A percentile compares a stretch with the other conserved stretches of the same genome.
These are phyloP conservation scores for Schizophyllum commune DNA, from an alignment of 1,284 basidiomycete species.

Conservation along the genomic window DNA sequence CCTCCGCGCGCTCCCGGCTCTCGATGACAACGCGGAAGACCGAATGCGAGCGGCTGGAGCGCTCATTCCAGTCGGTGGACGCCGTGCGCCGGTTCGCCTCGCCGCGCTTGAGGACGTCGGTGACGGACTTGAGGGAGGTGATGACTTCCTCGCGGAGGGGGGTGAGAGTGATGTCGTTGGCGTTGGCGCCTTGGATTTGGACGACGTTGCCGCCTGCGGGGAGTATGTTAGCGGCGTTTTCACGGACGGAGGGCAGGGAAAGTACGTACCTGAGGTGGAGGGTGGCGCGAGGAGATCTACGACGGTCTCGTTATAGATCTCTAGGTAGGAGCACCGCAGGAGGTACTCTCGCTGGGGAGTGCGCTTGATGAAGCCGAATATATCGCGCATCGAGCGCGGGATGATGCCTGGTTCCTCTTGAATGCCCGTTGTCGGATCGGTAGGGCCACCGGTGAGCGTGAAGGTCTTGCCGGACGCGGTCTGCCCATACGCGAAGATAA, in stretches of 20 bases:
- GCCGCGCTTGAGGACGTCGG: slow-evolving; percentile 78
- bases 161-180: slow-evolving; percentile 51
- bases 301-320: slow-evolving; percentile 95
- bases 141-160: slow-evolving; percentile 89
- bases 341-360: slow-evolving; percentile 80
- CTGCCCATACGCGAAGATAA: slow-evolving; percentile 91
- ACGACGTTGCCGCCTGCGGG: slow-evolving; percentile 48
- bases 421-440: background rate
- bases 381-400: slow-evolving; percentile 83
- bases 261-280: slow-evolving; percentile 29
- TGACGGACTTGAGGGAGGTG: slow-evolving; percentile 80
- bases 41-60: slow-evolving; percentile 81
- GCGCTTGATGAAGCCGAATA: slow-evolving; percentile 59
- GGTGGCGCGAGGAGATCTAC: slow-evolving; percentile 80
- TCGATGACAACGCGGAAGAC: slow-evolving; percentile 88
- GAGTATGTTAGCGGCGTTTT: background rate
- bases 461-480: slow-evolving; percentile 92
- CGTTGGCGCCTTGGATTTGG: slow-evolving; percentile 63
- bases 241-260: background rate
- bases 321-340: slow-evolving; percentile 89
- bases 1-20: slow-evolving; percentile 56
- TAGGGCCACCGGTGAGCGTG: slow-evolving; percentile 75
- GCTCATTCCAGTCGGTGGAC: slow-evolving; percentile 95
- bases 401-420: slow-evolving; percentile 85
- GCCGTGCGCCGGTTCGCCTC: slow-evolving; percentile 88